phyloP scores from a whole-genome alignment of 1,284 basidiomycete genomes.

The Cystobasidium slooffiae region DNA sequence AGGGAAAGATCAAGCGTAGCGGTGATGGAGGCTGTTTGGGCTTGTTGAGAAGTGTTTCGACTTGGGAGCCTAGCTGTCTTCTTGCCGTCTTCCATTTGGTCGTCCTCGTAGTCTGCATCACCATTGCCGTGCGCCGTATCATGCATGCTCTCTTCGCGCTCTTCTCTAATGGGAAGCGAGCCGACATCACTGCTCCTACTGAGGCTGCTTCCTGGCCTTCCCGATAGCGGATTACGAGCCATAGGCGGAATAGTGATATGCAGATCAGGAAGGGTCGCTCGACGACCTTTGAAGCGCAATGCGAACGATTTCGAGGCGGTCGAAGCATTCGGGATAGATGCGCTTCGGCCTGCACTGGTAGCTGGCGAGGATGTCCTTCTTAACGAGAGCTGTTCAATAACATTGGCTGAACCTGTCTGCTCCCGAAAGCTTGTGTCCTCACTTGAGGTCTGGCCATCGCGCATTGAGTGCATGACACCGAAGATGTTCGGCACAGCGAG shows the following conservation, averaged over 20 bases:
- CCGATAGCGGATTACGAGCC: not conserved
- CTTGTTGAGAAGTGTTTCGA: not conserved
- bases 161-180: not conserved
- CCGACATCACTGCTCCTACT: not conserved
- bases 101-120: slow-evolving; percentile 1
- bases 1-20: not conserved
- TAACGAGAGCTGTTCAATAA: not conserved
- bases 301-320: not conserved
- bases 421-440: not conserved
- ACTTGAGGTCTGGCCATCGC: not conserved
- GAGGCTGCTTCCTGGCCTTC: not conserved
- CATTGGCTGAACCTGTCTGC: not conserved
- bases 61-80: slow-evolving; percentile 17
- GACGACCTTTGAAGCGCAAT: not conserved
- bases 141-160: not conserved
- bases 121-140: not conserved
- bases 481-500: not conserved
- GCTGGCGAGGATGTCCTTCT: not conserved
- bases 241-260: slow-evolving; percentile 35
- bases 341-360: not conserved
- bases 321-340: not conserved
- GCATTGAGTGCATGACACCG: not conserved
- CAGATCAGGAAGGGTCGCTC: slow-evolving; percentile 34
- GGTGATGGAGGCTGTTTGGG: not conserved
- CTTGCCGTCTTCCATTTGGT: slow-evolving; percentile 11